Evolutionary conservation across 257 asterid species (phyloP).

Genomic region (Nicotiana knightiana): DNA sequence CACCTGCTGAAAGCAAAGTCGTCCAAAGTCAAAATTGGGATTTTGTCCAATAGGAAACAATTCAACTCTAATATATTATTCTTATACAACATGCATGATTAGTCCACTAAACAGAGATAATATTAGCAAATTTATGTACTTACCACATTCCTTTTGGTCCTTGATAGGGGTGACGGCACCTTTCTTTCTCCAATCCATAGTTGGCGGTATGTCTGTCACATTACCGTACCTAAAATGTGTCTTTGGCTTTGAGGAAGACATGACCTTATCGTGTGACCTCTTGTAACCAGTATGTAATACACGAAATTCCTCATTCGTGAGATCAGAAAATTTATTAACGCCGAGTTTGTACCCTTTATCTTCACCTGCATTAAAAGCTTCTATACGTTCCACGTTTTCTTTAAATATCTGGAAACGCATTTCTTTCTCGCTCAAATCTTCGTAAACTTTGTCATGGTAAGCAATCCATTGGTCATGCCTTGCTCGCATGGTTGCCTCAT

Average conservation of each 20-base stretch:
- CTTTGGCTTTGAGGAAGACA: background rate
- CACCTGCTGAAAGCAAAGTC: background rate
- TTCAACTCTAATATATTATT: background rate
- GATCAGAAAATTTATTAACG: slow-evolving; percentile 27
- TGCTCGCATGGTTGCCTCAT: slow-evolving; percentile 20
- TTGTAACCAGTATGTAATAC: slow-evolving; percentile 24
- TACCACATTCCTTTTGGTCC: slow-evolving; percentile 46
- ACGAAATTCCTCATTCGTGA: slow-evolving; percentile 35
- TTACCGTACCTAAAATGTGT: slow-evolving; percentile 25
- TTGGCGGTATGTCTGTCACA: slow-evolving; percentile 15
- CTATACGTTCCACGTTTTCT: slow-evolving; percentile 31
- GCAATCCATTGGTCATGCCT: slow-evolving; percentile 39
- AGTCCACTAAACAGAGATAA: background rate
- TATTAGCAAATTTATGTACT: background rate
- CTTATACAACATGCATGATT: background rate
- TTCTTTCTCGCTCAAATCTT: slow-evolving; percentile 15
- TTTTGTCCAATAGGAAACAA: background rate
- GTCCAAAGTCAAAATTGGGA: background rate
- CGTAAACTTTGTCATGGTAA: slow-evolving; percentile 22
- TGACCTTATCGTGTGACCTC: background rate
- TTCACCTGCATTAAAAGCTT: slow-evolving; percentile 25
- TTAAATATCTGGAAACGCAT: slow-evolving; percentile 30
- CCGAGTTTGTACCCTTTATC: slow-evolving; percentile 25
- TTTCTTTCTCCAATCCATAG: slow-evolving; percentile 35
- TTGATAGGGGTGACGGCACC: slow-evolving; percentile 42